Conservation (phyloP, 345 rosid genomes). For the Bretschneidera sinensis region DNA sequence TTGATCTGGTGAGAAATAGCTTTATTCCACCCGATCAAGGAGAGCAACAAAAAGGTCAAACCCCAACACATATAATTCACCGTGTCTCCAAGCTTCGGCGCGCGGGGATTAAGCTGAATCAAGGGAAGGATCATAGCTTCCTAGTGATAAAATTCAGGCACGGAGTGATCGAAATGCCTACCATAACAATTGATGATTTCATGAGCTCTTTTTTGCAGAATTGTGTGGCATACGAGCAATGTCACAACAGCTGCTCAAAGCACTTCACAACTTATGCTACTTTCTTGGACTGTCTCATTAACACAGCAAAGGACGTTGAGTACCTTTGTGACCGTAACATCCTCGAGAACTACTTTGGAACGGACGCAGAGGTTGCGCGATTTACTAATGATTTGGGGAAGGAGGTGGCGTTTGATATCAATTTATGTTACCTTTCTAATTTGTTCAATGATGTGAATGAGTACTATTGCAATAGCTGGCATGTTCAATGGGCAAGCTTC, state of each 20-base stretch:
- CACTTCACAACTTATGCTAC: slow-evolving; percentile 75
- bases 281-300: slow-evolving; percentile 55
- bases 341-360: slow-evolving; percentile 64
- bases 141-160: slow-evolving; percentile 46
- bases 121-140: slow-evolving; percentile 38
- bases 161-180: slow-evolving; percentile 71
- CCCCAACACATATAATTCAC: slow-evolving; percentile 43
- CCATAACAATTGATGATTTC: slow-evolving; percentile 61
- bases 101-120: slow-evolving; percentile 47
- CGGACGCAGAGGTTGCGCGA: slow-evolving; percentile 55
- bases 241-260: slow-evolving; percentile 45
- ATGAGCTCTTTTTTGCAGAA: slow-evolving; percentile 63
- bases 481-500: slow-evolving; percentile 61
- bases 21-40: slow-evolving; percentile 30
- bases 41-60: slow-evolving; percentile 5
- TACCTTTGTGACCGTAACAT: slow-evolving; percentile 50
- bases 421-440: slow-evolving; percentile 39
- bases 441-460: slow-evolving; percentile 51
- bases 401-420: slow-evolving; percentile 68
- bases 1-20: slow-evolving; percentile 59
- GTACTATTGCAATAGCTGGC: slow-evolving; percentile 47
- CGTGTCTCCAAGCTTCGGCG: slow-evolving; percentile 64
- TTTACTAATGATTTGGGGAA: slow-evolving; percentile 61
- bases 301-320: slow-evolving; percentile 59
- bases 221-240: slow-evolving; percentile 81